Conservation (phyloP, 495 filamentous ascomycete species). For the Cudoniella acicularis region DNA sequence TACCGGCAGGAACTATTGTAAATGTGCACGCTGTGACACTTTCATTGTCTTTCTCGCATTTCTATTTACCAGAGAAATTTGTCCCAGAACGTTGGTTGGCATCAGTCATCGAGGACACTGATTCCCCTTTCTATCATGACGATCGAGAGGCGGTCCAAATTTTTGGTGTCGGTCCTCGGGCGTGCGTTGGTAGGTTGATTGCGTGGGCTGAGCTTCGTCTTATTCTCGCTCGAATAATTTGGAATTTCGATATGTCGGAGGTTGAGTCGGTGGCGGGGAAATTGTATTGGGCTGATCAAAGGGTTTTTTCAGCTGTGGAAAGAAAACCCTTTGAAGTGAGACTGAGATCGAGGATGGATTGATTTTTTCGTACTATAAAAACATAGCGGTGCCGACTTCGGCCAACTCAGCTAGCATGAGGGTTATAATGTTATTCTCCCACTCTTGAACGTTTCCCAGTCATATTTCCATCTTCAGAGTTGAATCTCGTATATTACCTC, state of each 20-base stretch:
- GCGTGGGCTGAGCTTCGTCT: conserved; percentile 50
- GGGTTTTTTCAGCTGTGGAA: neutral
- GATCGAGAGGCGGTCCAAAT: conserved; percentile 20
- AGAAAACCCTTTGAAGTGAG: neutral
- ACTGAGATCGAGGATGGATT: neutral
- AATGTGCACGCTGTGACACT: neutral
- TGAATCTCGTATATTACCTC: too few species aligned
- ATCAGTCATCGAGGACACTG: neutral
- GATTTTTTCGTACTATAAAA: too few species aligned
- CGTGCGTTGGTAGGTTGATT: conserved; percentile 36
- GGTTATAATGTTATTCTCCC: too few species aligned
- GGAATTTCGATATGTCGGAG: conserved; percentile 46
- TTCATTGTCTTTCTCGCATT: neutral
- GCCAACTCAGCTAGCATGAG: too few species aligned
- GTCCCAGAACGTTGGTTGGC: conserved; percentile 31
- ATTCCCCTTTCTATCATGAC: neutral
- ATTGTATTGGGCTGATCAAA: neutral
- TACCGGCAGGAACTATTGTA: conserved; percentile 42
- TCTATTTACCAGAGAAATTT: neutral
- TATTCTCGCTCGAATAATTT: conserved; percentile 49
- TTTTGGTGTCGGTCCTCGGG: conserved; percentile 30
- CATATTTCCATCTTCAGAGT: too few species aligned
- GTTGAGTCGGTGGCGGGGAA: conserved; percentile 25
- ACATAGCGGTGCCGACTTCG: too few species aligned
- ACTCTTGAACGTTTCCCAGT: too few species aligned